A percentile compares a stretch with the other conserved stretches of the same genome.
Evolutionary conservation across 202 grass and related monocot species (phyloP).

Genomic region (Musa balbisiana): DNA sequence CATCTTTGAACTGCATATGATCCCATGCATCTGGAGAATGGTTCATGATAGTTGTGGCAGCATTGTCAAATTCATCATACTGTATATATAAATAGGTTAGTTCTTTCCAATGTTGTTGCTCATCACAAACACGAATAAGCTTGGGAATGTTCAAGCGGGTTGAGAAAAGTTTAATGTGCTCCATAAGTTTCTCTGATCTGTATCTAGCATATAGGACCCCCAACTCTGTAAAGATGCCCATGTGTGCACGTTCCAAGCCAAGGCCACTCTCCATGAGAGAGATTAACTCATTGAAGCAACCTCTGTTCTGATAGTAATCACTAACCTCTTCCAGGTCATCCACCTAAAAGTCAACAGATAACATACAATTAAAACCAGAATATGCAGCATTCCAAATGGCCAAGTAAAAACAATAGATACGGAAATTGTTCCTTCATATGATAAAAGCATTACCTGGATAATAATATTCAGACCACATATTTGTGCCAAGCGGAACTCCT

Average conservation of each 20-base stretch:
- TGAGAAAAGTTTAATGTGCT: slow-evolving; percentile 98
- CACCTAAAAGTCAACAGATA: slow-evolving; percentile 42
- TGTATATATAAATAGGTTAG: slow-evolving; percentile 94
- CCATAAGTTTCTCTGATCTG: slow-evolving; percentile 83
- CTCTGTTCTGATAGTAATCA: slow-evolving; percentile 94
- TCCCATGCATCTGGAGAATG: slow-evolving; percentile 99
- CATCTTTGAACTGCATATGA: slow-evolving; percentile 99
- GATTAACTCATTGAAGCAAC: slow-evolving; percentile 91
- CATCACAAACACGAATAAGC: slow-evolving; percentile 90
- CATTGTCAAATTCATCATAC: slow-evolving; percentile 96
- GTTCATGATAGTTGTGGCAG: slow-evolving; percentile 95
- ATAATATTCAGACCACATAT: slow-evolving; percentile 98
- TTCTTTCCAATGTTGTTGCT: slow-evolving; percentile 95
- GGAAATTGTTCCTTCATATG: not conserved
- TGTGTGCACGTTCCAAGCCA: slow-evolving; percentile 84
- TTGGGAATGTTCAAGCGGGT: slow-evolving; percentile 88
- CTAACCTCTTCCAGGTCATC: slow-evolving; percentile 95
- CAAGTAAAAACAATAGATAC: too few relatives aligned
- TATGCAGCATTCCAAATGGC: not conserved
- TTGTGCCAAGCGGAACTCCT: slow-evolving; percentile 90
- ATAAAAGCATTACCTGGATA: slow-evolving; percentile 49
- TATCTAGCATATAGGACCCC: slow-evolving; percentile 96
- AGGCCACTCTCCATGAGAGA: slow-evolving; percentile 96
- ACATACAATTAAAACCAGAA: not conserved
- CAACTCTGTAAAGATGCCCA: slow-evolving; percentile 88